Conservation (phyloP, 495 filamentous ascomycete species). For the Bathelium albidoporum region DNA sequence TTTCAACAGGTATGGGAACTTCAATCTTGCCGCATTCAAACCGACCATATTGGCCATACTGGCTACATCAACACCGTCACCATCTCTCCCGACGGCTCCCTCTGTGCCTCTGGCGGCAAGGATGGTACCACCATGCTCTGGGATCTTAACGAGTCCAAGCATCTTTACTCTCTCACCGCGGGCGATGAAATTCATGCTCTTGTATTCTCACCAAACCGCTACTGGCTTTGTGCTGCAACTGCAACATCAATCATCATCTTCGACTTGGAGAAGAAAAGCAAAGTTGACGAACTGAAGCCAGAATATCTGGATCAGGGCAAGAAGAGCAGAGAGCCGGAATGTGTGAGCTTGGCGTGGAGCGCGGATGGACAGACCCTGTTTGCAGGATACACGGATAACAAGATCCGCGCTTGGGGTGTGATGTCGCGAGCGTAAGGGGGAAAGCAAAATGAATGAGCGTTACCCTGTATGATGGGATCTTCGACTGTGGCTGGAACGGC, state of each 20-base stretch:
- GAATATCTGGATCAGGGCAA: constrained; percentile 94
- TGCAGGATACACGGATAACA: constrained; percentile 98
- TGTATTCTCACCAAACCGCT: constrained; percentile 99
- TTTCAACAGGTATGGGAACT: constrained; percentile 89
- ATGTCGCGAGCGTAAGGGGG: constrained; percentile 49
- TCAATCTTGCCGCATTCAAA: constrained; percentile 97
- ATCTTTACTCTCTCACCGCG: constrained; percentile 98
- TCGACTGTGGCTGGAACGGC: neutral
- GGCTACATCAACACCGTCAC: constrained; percentile 99
- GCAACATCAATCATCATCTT: constrained; percentile 98
- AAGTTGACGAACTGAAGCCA: constrained; percentile 99
- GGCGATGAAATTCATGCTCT: constrained; percentile 99
- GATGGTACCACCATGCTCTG: constrained; percentile 99
- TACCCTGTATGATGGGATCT: neutral
- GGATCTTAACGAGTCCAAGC: constrained; percentile 99
- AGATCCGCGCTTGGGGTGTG: constrained; percentile 98
- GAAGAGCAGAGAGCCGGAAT: constrained; percentile 99
- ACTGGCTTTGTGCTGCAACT: constrained; percentile 99
- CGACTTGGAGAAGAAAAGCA: constrained; percentile 99
- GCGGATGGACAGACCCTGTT: constrained; percentile 98
- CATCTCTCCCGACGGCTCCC: constrained; percentile 98
- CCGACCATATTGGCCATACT: constrained; percentile 99
- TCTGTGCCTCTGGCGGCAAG: constrained; percentile 98
- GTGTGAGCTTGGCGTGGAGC: constrained; percentile 90
- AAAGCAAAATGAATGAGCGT: neutral